These are phyloP conservation scores for Suhomyces prunicola DNA, from an alignment of 805 yeast species.

Conservation along the genomic window DNA sequence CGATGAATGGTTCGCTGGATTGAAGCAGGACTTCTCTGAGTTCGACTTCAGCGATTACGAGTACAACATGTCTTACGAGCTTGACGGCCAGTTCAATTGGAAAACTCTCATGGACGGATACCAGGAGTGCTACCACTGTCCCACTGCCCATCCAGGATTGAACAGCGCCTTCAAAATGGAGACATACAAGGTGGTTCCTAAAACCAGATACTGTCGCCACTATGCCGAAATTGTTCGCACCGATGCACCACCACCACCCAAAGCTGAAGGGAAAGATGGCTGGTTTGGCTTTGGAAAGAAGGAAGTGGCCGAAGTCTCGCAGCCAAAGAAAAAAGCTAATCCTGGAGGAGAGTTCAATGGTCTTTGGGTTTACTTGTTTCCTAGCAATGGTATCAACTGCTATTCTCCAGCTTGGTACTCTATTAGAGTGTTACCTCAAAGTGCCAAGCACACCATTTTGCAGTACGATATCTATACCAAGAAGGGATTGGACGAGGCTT, in stretches of 20 bases:
- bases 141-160: slow-evolving; percentile 64
- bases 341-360: slow-evolving; percentile 63
- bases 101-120: slow-evolving; percentile 66
- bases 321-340: slow-evolving; percentile 34
- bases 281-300: slow-evolving; percentile 55
- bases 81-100: slow-evolving; percentile 65
- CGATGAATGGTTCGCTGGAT: slow-evolving; percentile 51
- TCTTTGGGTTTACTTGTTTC: slow-evolving; percentile 60
- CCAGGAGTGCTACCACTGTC: slow-evolving; percentile 67
- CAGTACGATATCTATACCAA: slow-evolving; percentile 62
- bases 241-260: slow-evolving; percentile 20
- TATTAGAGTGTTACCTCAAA: slow-evolving; percentile 54
- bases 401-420: slow-evolving; percentile 68
- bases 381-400: slow-evolving; percentile 60
- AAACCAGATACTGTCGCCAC: slow-evolving; percentile 57
- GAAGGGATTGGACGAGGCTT: slow-evolving; percentile 51
- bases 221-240: slow-evolving; percentile 51
- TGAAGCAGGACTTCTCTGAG: slow-evolving; percentile 51
- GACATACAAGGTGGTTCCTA: slow-evolving; percentile 63
- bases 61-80: slow-evolving; percentile 61
- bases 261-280: slow-evolving; percentile 31
- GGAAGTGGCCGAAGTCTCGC: slow-evolving; percentile 14
- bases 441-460: slow-evolving; percentile 52
- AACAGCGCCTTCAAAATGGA: slow-evolving; percentile 57
- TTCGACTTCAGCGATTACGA: slow-evolving; percentile 60